Percentiles rank a stretch among this genome's conserved stretches.
Evolutionary conservation across 1,284 basidiomycete species (phyloP).

Genomic region (Cystobasidium sp.): DNA sequence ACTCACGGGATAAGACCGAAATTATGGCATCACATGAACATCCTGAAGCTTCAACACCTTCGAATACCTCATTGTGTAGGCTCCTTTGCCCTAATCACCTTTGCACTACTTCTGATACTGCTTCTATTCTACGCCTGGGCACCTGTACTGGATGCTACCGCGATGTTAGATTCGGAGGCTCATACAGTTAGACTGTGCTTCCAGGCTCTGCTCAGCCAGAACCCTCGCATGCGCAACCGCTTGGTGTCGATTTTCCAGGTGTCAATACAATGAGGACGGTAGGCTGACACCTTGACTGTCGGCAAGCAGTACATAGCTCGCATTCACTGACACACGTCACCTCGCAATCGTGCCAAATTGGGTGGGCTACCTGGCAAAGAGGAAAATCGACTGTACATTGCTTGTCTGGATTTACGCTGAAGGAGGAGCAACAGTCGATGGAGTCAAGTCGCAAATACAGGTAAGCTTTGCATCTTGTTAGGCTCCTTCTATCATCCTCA

Average conservation of each 20-base stretch:
- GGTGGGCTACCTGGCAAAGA: conserved; percentile 21
- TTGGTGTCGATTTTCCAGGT: conserved; percentile 16
- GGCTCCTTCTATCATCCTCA: too few species aligned
- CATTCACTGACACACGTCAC: neutral
- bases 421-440: conserved; percentile 15
- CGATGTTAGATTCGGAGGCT: conserved; percentile 11
- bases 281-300: neutral
- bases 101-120: too few species aligned
- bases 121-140: too few species aligned
- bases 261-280: conserved; percentile 26
- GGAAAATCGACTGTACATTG: conserved; percentile 1
- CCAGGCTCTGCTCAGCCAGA: neutral
- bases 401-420: conserved; percentile 16
- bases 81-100: too few species aligned
- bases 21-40: too few species aligned
- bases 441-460: conserved; percentile 5
- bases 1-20: too few species aligned
- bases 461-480: neutral
- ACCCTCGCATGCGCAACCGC: conserved; percentile 5
- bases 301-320: neutral
- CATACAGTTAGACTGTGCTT: conserved; percentile 14
- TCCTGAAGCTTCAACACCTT: too few species aligned
- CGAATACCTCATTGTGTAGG: too few species aligned
- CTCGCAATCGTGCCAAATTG: conserved; percentile 20
- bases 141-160: too few species aligned